Evolutionary conservation across 805 yeast genomes (phyloP).

Genomic region (Metschnikowia peoriensis): DNA sequence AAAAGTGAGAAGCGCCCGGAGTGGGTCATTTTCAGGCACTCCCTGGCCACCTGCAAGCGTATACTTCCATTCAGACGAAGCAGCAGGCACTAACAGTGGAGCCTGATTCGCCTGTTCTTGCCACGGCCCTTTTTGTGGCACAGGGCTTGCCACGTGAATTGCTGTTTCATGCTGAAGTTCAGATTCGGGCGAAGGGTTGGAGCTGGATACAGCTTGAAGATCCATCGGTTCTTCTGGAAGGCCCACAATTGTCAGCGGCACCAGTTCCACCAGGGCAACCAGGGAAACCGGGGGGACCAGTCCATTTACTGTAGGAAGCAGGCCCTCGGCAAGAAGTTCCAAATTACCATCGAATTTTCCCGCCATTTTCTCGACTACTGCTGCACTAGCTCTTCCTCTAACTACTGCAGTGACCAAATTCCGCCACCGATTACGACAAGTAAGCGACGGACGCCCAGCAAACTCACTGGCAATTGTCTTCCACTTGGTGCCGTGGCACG

Average conservation of each 20-base stretch:
- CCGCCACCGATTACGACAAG: constrained; percentile 92
- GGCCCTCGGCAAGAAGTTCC: constrained; percentile 3
- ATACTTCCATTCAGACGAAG: constrained; percentile 62
- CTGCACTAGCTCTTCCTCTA: constrained; percentile 57
- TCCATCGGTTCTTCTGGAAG: no score
- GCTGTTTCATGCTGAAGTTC: neutral
- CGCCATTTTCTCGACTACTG: constrained; percentile 56
- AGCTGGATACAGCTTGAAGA: neutral
- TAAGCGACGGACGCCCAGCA: constrained; percentile 79
- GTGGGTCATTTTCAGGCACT: constrained; percentile 20
- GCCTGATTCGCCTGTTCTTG: neutral
- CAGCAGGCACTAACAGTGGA: neutral
- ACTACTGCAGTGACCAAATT: constrained; percentile 76
- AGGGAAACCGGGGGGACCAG: no score
- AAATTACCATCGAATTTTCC: constrained; percentile 7
- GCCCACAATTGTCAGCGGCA: no score
- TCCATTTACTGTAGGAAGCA: neutral
- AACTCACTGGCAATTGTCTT: constrained; percentile 69
- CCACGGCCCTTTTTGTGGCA: neutral
- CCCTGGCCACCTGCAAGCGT: constrained; percentile 41
- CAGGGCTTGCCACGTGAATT: constrained; percentile 11
- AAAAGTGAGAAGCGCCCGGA: constrained; percentile 22
- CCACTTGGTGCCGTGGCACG: constrained; percentile 84
- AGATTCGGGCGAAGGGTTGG: neutral
- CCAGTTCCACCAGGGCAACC: no score